phyloP scores from a whole-genome alignment of 176 grass and related monocot genomes.

The Carex scoparia region DNA sequence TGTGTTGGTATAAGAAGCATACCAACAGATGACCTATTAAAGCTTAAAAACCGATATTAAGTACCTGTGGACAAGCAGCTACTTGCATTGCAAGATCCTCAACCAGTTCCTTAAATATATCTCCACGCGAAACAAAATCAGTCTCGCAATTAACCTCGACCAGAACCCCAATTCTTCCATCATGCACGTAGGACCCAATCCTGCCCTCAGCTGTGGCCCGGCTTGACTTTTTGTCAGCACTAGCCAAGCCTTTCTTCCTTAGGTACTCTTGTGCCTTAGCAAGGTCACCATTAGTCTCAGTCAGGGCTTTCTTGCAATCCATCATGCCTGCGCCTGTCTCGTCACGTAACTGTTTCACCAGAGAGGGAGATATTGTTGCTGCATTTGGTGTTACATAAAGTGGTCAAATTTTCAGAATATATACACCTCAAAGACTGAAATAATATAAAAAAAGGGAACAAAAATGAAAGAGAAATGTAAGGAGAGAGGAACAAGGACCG shows the following conservation, averaged over 20 bases:
- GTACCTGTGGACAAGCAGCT: constrained; percentile 78
- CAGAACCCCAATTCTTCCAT: constrained; percentile 80
- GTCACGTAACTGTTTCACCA: constrained; percentile 97
- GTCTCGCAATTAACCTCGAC: constrained; percentile 98
- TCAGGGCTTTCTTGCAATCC: constrained; percentile 99
- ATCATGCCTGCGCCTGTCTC: constrained; percentile 97
- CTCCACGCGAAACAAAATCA: constrained; percentile 95
- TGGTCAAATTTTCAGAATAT: background rate
- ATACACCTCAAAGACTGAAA: background rate
- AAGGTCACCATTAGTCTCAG: constrained; percentile 66
- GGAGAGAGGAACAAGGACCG: background rate
- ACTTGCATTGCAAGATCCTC: constrained; percentile 98
- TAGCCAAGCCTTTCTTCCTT: constrained; percentile 77
- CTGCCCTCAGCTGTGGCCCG: constrained; percentile 82
- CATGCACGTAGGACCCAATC: constrained; percentile 93
- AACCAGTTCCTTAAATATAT: constrained; percentile 84
- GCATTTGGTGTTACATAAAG: constrained; percentile 27
- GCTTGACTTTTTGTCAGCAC: constrained; percentile 92
- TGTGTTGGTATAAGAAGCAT: background rate
- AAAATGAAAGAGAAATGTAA: background rate
- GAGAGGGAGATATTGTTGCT: constrained; percentile 71
- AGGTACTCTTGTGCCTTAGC: constrained; percentile 88
- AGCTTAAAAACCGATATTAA: background rate
- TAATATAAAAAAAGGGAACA: background rate
- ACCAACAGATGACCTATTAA: background rate